These are phyloP conservation scores for Phylloporus sp. DNA, from an alignment of 768 basidiomycete genomes.

Conservation along the genomic window DNA sequence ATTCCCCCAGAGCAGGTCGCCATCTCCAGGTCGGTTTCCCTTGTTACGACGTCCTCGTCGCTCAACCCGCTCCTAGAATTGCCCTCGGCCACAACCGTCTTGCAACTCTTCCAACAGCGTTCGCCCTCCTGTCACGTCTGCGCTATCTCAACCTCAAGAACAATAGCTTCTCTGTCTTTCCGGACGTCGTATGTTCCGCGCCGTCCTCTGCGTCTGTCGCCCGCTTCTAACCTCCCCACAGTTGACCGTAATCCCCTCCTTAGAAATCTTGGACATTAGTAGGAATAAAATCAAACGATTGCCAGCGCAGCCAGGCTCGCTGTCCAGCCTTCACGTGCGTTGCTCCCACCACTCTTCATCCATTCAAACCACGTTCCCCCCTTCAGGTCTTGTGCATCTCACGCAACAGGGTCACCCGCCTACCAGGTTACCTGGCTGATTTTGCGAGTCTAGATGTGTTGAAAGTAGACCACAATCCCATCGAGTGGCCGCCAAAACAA, in stretches of 20 bases:
- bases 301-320: slow-evolving; percentile 73
- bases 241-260: slow-evolving; percentile 78
- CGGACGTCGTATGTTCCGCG: slow-evolving; percentile 66
- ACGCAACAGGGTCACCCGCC: slow-evolving; percentile 73
- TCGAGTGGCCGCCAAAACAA: slow-evolving; percentile 82
- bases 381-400: slow-evolving; percentile 78
- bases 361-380: neutral
- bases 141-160: slow-evolving; percentile 85
- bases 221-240: slow-evolving; percentile 29
- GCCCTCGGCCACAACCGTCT: slow-evolving; percentile 85
- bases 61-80: slow-evolving; percentile 46
- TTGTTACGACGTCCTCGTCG: slow-evolving; percentile 6
- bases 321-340: slow-evolving; percentile 69
- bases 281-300: slow-evolving; percentile 83
- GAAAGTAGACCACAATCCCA: slow-evolving; percentile 85
- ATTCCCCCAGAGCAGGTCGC: slow-evolving; percentile 43
- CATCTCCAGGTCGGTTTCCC: slow-evolving; percentile 54
- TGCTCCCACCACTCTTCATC: neutral
- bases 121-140: slow-evolving; percentile 64
- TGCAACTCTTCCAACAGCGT: slow-evolving; percentile 67
- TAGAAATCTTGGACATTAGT: slow-evolving; percentile 94
- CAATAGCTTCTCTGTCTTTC: slow-evolving; percentile 79
- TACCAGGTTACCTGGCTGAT: slow-evolving; percentile 74
- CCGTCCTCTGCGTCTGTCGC: slow-evolving; percentile 1
- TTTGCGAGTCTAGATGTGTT: slow-evolving; percentile 73